Conservation (phyloP, 306 rosid species). For the Lotus japonicus region DNA sequence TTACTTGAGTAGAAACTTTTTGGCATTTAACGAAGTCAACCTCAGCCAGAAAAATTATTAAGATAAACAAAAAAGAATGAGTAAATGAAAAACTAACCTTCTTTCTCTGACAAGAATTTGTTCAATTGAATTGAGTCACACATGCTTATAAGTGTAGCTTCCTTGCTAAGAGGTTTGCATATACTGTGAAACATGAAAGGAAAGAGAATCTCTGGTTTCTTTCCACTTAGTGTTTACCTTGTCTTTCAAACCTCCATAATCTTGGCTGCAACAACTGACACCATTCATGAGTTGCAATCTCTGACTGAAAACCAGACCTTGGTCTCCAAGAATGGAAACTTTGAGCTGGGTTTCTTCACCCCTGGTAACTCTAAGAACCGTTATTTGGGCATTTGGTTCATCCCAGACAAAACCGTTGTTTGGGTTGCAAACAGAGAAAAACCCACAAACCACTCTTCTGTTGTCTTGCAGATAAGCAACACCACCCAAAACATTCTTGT, state of each 20-base stretch:
- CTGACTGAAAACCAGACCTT: conserved; percentile 17
- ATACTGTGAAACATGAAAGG: neutral
- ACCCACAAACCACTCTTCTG: conserved; percentile 16
- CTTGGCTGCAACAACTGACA: neutral
- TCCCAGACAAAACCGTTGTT: conserved; percentile 16
- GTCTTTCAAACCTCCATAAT: neutral
- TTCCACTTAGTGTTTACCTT: conserved; percentile 1
- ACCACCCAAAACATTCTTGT: conserved; percentile 12
- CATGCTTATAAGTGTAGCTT: neutral
- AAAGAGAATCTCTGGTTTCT: neutral
- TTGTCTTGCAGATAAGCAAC: conserved; percentile 1
- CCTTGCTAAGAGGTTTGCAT: neutral
- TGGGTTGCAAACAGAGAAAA: conserved; percentile 32
- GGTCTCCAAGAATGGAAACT: conserved; percentile 26
- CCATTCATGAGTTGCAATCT: conserved; percentile 9
- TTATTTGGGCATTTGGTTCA: conserved; percentile 37
- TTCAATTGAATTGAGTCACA: neutral
- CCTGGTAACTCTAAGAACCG: conserved; percentile 3
- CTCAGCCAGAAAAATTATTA: too few species aligned
- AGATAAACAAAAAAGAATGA: too few species aligned
- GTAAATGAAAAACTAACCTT: too few species aligned
- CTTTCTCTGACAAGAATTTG: too few species aligned
- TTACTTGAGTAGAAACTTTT: too few species aligned
- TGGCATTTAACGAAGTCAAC: too few species aligned
- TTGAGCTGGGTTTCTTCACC: conserved; percentile 33